These are phyloP conservation scores for Colletotrichum sansevieriae DNA, from an alignment of 2,329 filamentous ascomycete species.

Conservation along the genomic window DNA sequence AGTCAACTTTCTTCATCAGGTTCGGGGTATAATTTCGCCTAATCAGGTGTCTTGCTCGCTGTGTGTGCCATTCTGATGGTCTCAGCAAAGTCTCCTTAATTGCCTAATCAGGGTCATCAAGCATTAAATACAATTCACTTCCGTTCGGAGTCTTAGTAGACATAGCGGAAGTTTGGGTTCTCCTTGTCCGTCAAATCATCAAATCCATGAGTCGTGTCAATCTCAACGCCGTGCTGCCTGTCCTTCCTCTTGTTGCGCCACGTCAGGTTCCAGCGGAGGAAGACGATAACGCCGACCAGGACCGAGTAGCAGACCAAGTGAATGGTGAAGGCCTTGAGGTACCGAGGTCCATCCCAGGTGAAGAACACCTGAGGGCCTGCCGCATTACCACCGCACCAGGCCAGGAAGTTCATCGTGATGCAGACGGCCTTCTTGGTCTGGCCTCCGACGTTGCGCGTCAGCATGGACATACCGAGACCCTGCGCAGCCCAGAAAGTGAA, in stretches of 20 bases:
- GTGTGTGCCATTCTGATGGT: not conserved
- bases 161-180: constrained; percentile 42
- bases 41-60: too few relatives aligned
- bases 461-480: constrained; percentile 45
- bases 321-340: constrained; percentile 51
- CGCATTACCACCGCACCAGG: constrained; percentile 55
- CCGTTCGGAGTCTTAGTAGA: constrained; percentile 18
- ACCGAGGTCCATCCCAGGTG: constrained; percentile 50
- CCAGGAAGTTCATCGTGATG: constrained; percentile 53
- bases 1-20: not conserved
- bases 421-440: constrained; percentile 55
- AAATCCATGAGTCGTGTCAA: constrained; percentile 38
- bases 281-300: constrained; percentile 43
- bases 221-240: constrained; percentile 28
- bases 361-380: constrained; percentile 54
- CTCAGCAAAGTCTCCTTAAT: not conserved
- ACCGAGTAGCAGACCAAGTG: constrained; percentile 52
- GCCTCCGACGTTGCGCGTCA: constrained; percentile 30
- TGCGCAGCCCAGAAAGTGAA: constrained; percentile 27
- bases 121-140: not conserved
- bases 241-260: constrained; percentile 44
- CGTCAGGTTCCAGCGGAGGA: constrained; percentile 43
- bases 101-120: not conserved
- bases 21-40: constrained; percentile 3
- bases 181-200: constrained; percentile 42